Conservation (phyloP, 2,329 filamentous ascomycete species). For the Colletotrichum falcatum region DNA sequence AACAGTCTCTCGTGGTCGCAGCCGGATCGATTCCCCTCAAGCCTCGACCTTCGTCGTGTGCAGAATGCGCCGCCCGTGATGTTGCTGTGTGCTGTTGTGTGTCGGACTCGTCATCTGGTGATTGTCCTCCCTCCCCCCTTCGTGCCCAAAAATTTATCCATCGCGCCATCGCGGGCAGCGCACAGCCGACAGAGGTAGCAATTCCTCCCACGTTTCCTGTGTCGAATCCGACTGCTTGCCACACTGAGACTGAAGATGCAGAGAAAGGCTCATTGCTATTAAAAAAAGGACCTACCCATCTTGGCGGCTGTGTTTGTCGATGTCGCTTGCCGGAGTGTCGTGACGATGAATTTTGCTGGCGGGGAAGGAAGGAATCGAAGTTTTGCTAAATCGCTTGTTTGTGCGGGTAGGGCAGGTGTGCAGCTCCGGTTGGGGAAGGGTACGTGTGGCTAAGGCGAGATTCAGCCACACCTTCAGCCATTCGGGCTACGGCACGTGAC, state of each 20-base stretch:
- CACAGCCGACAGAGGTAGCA: slow-evolving; percentile 6
- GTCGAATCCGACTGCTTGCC: slow-evolving; percentile 25
- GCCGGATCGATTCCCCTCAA: slow-evolving; percentile 18
- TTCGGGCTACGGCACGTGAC: slow-evolving; percentile 26
- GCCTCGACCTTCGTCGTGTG: not conserved
- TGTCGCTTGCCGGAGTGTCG: slow-evolving; percentile 43
- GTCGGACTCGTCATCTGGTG: not conserved
- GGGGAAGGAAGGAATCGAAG: slow-evolving; percentile 23
- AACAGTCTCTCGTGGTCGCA: slow-evolving; percentile 23
- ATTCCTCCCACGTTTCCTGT: not conserved
- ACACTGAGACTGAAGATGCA: slow-evolving; percentile 10
- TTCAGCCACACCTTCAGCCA: slow-evolving; percentile 26
- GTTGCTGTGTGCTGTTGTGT: not conserved
- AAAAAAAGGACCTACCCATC: slow-evolving; percentile 41
- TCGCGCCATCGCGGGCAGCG: slow-evolving; percentile 26
- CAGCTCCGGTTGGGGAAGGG: slow-evolving; percentile 1
- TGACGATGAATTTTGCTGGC: slow-evolving; percentile 41
- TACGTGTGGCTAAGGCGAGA: slow-evolving; percentile 27
- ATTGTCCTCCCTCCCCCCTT: slow-evolving; percentile 10
- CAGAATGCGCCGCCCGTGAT: not conserved
- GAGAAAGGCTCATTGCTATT: slow-evolving; percentile 8
- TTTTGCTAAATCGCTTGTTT: slow-evolving; percentile 41
- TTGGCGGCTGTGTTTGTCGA: slow-evolving; percentile 44
- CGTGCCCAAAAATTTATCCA: slow-evolving; percentile 25
- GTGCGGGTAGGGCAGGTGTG: slow-evolving; percentile 40